Conservation (phyloP, 2,329 filamentous ascomycete species). For the Penicillium sp. region DNA sequence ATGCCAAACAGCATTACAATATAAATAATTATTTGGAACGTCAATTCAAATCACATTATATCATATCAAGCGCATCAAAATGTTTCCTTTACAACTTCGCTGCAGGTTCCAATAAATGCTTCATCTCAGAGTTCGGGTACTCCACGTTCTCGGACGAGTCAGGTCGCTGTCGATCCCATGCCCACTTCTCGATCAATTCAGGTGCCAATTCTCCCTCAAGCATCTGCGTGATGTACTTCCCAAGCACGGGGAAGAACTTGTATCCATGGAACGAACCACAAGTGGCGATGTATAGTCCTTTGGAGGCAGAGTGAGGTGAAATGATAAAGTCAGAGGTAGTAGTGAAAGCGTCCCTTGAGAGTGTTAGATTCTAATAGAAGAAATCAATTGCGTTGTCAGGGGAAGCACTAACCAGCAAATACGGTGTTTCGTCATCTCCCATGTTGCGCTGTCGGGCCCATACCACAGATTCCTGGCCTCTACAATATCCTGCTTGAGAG, state of each 20-base stretch:
- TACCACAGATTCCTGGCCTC: conserved; percentile 59
- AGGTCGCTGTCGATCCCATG: conserved; percentile 55
- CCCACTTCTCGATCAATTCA: conserved; percentile 28
- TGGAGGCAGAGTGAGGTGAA: conserved; percentile 43
- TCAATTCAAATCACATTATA: not conserved
- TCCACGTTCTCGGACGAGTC: conserved; percentile 53
- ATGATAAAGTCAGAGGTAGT: conserved; percentile 54
- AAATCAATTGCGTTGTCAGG: not conserved
- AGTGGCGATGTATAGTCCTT: conserved; percentile 44
- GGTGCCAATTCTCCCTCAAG: conserved; percentile 25
- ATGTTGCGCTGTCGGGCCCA: conserved; percentile 54
- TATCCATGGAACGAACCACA: conserved; percentile 31
- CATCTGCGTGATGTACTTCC: conserved; percentile 31
- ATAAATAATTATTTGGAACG: not conserved
- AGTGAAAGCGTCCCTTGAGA: conserved; percentile 62
- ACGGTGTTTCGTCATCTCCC: conserved; percentile 61
- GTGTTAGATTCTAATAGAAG: not conserved
- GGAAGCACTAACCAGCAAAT: conserved; percentile 60
- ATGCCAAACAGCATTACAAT: not conserved
- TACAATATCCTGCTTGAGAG: conserved; percentile 59
- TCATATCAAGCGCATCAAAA: not conserved
- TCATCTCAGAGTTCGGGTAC: conserved; percentile 59
- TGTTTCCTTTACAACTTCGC: conserved; percentile 28
- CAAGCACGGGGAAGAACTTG: conserved; percentile 33
- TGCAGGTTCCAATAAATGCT: conserved; percentile 46